Evolutionary conservation across 192 early-diverging fungal genomes (phyloP), one percentile per base, ranked within the genome.

Genomic region (Entomortierella chlamydospora): DNA sequence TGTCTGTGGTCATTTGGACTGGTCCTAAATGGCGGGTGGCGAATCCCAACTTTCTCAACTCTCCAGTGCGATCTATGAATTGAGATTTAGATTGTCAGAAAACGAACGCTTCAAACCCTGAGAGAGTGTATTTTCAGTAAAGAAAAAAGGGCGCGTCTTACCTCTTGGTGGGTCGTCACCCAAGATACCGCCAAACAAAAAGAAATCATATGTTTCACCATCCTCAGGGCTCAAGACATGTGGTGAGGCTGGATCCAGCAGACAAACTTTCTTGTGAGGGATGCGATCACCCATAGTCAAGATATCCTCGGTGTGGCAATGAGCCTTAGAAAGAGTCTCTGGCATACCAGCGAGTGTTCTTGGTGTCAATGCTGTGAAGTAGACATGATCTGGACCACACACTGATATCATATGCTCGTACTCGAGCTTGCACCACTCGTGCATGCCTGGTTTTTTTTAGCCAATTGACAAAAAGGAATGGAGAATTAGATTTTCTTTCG

Each of bases 1-100:
- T 95, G 53, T 95, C 94, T 2, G 94, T 95, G 31, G 94, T 94
- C 94, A 95, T 95, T 70, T 95, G 94, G 17, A 91, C 81, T 2
- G 87, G 76, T 22, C 93, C 94, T 66, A 95, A 82, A 51, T 91
- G 91, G 50, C 94, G 85, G 15, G 85, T 86, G 22, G 84, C 83
- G 72, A 94, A 94, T 33, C 92, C 93, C 6, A 90, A 81, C 57
- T 85, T 81, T 68, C 94, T 83, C 51, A 95, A 76, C 53, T 89
- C 84, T 58, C 82, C 73, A 34, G 89, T 87, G 18, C 88, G 81
- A 83, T 87, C 84, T 70, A 81, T 45, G 0, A 20, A 61, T 1
- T 26, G 39, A 22, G 52, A 47, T n/a, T n/a, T n/a, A n/a, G n/a
- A n/a, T n/a, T n/a, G n/a, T n/a, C n/a, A n/a, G n/a, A n/a, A n/a